Conservation (phyloP, 768 basidiomycete species). For the Boletus subparvulus region DNA sequence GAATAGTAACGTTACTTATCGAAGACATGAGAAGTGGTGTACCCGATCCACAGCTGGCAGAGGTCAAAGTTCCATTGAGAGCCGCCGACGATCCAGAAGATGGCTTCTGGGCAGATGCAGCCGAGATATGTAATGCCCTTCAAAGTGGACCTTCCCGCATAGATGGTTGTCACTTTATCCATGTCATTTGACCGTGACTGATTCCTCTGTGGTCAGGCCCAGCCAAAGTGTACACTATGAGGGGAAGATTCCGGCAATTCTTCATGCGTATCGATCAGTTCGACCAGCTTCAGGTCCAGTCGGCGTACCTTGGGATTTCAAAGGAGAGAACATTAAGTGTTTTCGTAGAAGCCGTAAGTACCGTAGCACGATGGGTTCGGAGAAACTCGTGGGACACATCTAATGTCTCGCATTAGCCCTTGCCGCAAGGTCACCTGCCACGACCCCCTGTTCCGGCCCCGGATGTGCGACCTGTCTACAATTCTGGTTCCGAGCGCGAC, state of each 20-base stretch:
- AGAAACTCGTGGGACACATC: not conserved
- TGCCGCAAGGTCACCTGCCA: slow-evolving; percentile 28
- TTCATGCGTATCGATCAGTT: slow-evolving; percentile 61
- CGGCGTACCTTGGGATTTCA: slow-evolving; percentile 58
- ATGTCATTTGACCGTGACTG: not conserved
- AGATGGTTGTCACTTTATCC: slow-evolving; percentile 49
- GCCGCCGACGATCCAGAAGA: slow-evolving; percentile 46
- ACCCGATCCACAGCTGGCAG: slow-evolving; percentile 59
- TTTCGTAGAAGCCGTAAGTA: slow-evolving; percentile 57
- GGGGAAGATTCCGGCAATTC: slow-evolving; percentile 68
- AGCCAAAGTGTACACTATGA: slow-evolving; percentile 62
- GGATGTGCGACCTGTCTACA: slow-evolving; percentile 7
- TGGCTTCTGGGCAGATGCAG: slow-evolving; percentile 72
- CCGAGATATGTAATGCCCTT: slow-evolving; percentile 55
- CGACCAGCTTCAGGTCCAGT: slow-evolving; percentile 47
- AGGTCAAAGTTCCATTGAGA: slow-evolving; percentile 61
- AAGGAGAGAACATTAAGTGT: slow-evolving; percentile 55
- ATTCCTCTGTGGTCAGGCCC: slow-evolving; percentile 44
- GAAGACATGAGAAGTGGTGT: slow-evolving; percentile 56
- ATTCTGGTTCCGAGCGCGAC: slow-evolving; percentile 25
- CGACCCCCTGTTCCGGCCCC: slow-evolving; percentile 14
- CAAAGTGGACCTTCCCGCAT: slow-evolving; percentile 65
- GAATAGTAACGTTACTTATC: slow-evolving; percentile 68
- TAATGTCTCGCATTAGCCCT: slow-evolving; percentile 22
- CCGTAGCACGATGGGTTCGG: not conserved